Conservation (phyloP, 495 filamentous ascomycete genomes). For the Aspergillus haitiensis region DNA sequence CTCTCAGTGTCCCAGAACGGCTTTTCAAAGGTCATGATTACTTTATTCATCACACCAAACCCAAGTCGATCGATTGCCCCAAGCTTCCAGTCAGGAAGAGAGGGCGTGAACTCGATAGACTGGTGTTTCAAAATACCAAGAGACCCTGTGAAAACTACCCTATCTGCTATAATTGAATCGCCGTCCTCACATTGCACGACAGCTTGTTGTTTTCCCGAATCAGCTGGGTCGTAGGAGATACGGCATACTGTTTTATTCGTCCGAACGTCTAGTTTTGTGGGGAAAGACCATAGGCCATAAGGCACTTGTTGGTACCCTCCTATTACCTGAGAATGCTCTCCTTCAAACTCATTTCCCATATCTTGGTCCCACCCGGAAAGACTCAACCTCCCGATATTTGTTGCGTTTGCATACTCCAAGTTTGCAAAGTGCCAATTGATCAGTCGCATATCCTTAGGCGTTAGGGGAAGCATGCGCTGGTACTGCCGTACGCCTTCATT, state of each 20-base stretch:
- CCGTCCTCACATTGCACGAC: slow-evolving; percentile 79
- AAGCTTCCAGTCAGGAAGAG: slow-evolving; percentile 80
- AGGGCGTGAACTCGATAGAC: slow-evolving; percentile 73
- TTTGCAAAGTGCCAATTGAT: slow-evolving; percentile 99
- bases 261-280: slow-evolving; percentile 75
- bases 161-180: slow-evolving; percentile 73
- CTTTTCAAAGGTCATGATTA: slow-evolving; percentile 84
- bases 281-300: slow-evolving; percentile 72
- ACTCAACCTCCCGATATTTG: slow-evolving; percentile 81
- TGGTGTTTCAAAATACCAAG: slow-evolving; percentile 84
- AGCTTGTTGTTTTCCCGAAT: slow-evolving; percentile 42
- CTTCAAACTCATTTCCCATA: slow-evolving; percentile 95
- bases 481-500: slow-evolving; percentile 89
- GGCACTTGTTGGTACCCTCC: slow-evolving; percentile 92
- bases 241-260: slow-evolving; percentile 66
- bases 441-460: slow-evolving; percentile 80
- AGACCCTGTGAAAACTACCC: slow-evolving; percentile 83
- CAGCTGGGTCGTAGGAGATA: slow-evolving; percentile 63
- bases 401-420: slow-evolving; percentile 94
- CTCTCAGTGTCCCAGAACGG: slow-evolving; percentile 90
- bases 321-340: slow-evolving; percentile 85
- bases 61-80: slow-evolving; percentile 84
- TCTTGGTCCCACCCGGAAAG: slow-evolving; percentile 95
- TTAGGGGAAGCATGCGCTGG: slow-evolving; percentile 76
- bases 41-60: slow-evolving; percentile 93